Conservation (phyloP, 352 stramenopile species). For the Salisapilia sapeloensis region DNA sequence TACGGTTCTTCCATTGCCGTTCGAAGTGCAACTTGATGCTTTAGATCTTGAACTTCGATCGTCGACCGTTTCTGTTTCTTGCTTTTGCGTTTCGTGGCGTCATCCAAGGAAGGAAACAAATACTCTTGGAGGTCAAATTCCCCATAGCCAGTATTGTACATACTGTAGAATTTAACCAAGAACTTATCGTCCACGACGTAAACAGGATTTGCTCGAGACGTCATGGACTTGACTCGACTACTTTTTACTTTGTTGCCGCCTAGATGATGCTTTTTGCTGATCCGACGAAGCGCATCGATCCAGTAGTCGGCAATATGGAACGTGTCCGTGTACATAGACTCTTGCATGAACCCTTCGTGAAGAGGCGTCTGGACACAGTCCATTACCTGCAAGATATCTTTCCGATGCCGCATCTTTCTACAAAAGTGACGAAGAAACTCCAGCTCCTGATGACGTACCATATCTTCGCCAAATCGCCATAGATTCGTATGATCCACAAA, state of each 20-base stretch:
- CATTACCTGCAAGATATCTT: too few relatives aligned
- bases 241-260: background rate
- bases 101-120: slow-evolving; percentile 28
- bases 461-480: slow-evolving; percentile 52
- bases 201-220: slow-evolving; percentile 59
- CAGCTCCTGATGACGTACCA: slow-evolving; percentile 6
- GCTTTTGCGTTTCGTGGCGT: slow-evolving; percentile 1
- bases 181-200: slow-evolving; percentile 41
- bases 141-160: slow-evolving; percentile 69
- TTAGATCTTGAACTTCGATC: slow-evolving; percentile 30
- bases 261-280: too few relatives aligned
- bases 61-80: slow-evolving; percentile 24
- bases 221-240: slow-evolving; percentile 28
- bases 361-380: background rate
- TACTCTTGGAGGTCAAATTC: slow-evolving; percentile 61
- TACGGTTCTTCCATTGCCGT: slow-evolving; percentile 65
- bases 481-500: slow-evolving; percentile 81
- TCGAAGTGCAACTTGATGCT: slow-evolving; percentile 31
- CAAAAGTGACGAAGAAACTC: too few relatives aligned
- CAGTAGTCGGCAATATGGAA: slow-evolving; percentile 44
- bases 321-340: slow-evolving; percentile 27
- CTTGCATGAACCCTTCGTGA: slow-evolving; percentile 41
- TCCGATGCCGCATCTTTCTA: too few relatives aligned
- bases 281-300: slow-evolving; percentile 30
- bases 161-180: slow-evolving; percentile 72